These are phyloP conservation scores for Plasmodium adleri DNA, from an alignment of 169 alveolate genomes.

Conservation along the genomic window DNA sequence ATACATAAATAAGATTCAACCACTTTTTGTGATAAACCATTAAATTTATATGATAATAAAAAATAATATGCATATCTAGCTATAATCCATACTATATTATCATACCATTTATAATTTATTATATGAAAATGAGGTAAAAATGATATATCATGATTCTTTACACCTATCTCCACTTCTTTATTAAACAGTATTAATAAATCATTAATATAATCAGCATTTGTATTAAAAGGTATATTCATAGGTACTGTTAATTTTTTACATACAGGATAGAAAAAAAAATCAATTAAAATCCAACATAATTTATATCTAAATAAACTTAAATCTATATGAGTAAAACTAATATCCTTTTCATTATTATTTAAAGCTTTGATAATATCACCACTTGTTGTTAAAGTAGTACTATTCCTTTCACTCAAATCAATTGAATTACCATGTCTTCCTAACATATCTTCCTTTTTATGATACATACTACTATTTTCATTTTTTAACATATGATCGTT, in stretches of 20 bases:
- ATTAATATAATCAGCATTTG: conserved; percentile 63
- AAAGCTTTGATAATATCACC: not conserved
- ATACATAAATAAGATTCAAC: conserved; percentile 70
- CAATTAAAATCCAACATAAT: conserved; percentile 73
- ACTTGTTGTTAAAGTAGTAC: not conserved
- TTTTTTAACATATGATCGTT: not conserved
- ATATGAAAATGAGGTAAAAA: conserved; percentile 75
- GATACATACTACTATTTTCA: no score
- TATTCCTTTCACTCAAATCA: no score
- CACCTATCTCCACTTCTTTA: conserved; percentile 57
- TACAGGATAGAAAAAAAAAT: conserved; percentile 69
- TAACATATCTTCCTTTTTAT: not conserved
- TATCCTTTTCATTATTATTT: not conserved
- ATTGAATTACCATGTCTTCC: no score
- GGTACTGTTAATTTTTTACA: conserved; percentile 63
- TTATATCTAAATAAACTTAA: conserved; percentile 72
- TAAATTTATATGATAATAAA: conserved; percentile 50
- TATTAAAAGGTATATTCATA: conserved; percentile 48
- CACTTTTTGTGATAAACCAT: conserved; percentile 50
- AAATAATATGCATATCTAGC: conserved; percentile 69
- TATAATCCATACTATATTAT: conserved; percentile 67
- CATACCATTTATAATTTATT: conserved; percentile 75
- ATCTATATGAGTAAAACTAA: conserved; percentile 19
- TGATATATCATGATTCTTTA: conserved; percentile 67
- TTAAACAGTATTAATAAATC: conserved; percentile 23